Base-by-base conservation (phyloP, 805 yeast genomes). In the Schizosaccharomyces cryophilus region DNA sequence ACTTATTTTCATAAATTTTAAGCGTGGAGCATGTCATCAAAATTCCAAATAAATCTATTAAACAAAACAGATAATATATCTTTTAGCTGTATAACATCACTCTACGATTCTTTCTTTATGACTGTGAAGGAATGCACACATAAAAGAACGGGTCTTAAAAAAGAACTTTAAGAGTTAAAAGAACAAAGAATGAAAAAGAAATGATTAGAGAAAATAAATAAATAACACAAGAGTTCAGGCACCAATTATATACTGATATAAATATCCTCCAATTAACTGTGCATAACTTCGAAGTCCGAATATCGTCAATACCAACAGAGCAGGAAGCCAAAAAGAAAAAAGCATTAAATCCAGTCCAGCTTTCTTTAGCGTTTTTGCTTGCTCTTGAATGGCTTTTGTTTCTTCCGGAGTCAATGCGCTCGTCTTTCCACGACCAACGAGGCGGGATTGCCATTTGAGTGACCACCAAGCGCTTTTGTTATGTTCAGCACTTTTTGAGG, bases 261-360 rank as follows among this genome's bases (percentile, higher is more conserved):
- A 21, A 51, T 51, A 51, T 24, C 35, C 35, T 29, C 56, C 56
- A 17, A 51, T 29, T 29, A 29, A 9, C 19, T 51, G 35, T 19
- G 35, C 35, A 29, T 51, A 51, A 17, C 56, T 29, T 6, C 56
- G 56, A 24, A 51, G 35, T 19, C 56, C 56, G 9, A 51, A 51
- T 11, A 51, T 51, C n/a, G 35, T 51, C 30, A 51, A 29, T 7
- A 51, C n/a, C 21, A 51, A 29, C n/a, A 51, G 56, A 3, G 56
- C 56, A 21, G 56, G 56, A 17, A 51, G 31, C 56, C 56, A 51
- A 29, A 51, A 51, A 51, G 56, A 51, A n/a, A 51, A 51, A 19
- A 51, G 35, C 56, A 51, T 51, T 2, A 51, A 51, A 29, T 51
- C 56, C 56, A 51, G 7, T 24, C 56, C 56, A 24, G 35, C 56